A percentile compares a stretch with the other conserved stretches of the same genome.
Conservation (phyloP, 306 rosid genomes). For the Prunus salicina region DNA sequence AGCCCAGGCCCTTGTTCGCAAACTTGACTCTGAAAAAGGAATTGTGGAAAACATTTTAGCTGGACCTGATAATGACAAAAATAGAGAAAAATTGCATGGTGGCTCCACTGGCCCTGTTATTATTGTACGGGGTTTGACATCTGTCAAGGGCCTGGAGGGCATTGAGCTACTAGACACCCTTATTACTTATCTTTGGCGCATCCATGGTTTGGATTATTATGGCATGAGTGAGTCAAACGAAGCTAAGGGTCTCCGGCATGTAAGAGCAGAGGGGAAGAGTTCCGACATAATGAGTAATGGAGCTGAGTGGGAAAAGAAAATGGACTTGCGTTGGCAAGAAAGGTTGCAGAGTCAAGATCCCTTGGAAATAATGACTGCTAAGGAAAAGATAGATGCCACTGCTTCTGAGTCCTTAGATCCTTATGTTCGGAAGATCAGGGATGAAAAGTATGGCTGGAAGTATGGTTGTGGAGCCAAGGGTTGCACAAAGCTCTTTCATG, state of each 20-base stretch:
- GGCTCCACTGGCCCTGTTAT: slow-evolving; percentile 80
- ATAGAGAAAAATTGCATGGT: slow-evolving; percentile 61
- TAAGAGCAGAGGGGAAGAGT: slow-evolving; percentile 62
- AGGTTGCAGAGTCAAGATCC: slow-evolving; percentile 89
- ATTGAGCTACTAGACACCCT: slow-evolving; percentile 88
- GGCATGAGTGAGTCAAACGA: slow-evolving; percentile 87
- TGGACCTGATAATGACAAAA: slow-evolving; percentile 66
- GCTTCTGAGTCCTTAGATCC: slow-evolving; percentile 88
- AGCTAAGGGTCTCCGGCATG: slow-evolving; percentile 88
- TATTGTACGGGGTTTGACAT: slow-evolving; percentile 75
- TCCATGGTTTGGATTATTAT: slow-evolving; percentile 93
- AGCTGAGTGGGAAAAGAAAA: slow-evolving; percentile 86
- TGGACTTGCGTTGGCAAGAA: slow-evolving; percentile 83
- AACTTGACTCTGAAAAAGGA: slow-evolving; percentile 87
- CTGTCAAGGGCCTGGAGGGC: slow-evolving; percentile 97
- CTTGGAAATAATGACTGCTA: slow-evolving; percentile 89
- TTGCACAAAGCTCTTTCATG: slow-evolving; percentile 98
- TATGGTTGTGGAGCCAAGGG: slow-evolving; percentile 99
- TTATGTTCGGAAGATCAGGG: slow-evolving; percentile 87
- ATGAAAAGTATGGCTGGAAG: slow-evolving; percentile 99
- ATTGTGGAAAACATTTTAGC: slow-evolving; percentile 73
- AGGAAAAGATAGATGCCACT: slow-evolving; percentile 92
- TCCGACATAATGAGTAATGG: slow-evolving; percentile 50
- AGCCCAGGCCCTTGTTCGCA: slow-evolving; percentile 77
- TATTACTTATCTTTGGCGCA: slow-evolving; percentile 89